Evolutionary conservation across 202 grass and related monocot genomes (phyloP), one percentile per base, ranked within the genome.

Genomic region (Tripidium arundinaceum): DNA sequence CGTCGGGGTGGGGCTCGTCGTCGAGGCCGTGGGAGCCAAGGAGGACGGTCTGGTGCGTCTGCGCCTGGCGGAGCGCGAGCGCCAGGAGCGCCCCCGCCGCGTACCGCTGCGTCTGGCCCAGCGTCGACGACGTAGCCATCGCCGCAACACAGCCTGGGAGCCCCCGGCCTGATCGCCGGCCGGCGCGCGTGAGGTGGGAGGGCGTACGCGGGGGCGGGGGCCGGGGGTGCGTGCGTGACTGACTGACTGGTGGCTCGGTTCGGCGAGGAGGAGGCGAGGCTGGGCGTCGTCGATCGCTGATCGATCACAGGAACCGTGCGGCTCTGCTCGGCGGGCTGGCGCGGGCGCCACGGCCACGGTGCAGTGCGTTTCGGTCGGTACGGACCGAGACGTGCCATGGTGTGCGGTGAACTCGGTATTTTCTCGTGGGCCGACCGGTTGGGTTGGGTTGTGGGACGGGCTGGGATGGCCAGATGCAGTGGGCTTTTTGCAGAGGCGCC

Each of bases 31-130:
- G 87, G 81, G 74, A 83, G 77, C 94, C 95, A 21, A 98, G 95
- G 42, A 84, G 92, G 42, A 83, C 79, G 46, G 84, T 84, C 82
- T 95, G 95, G 84, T 93, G 88, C 79, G 89, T 98, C 92, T 98
- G 92, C 36, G 95, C 95, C 88, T 98, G 95, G 29, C 90, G 92
- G 79, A 98, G 88, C 65, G 95, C 83, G 50, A 98, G 82, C 1
- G 95, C 95, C 19, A 98, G 88, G 25, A 98, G 90, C 21, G 95
- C 95, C 13, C 89, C 95, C 41, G 92, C 92, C 15, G 95, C 95
- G 88, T 98, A 98, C n/a, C 90, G 78, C 86, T 95, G 92, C 52
- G 86, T 98, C 63, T 86, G 80, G 86, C 76, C 94, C 73, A 98
- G 90, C 72, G 79, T 89, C 83, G 87, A 78, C 63, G 94, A 70